Evolutionary conservation across 257 asterid genomes (phyloP).

Genomic region (Solanum pinnatisectum): DNA sequence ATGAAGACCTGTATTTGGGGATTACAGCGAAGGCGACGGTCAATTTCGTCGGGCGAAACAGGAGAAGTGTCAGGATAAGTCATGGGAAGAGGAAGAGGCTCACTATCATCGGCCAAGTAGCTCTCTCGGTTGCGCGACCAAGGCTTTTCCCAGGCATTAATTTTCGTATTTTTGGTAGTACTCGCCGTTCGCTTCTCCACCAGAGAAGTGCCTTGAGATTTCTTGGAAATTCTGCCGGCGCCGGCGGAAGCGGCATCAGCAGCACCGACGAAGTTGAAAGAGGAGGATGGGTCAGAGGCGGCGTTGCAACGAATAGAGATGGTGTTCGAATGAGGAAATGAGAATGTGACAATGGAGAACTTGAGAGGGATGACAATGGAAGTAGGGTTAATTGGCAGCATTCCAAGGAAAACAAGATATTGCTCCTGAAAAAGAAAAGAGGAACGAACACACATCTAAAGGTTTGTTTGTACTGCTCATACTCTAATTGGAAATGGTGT

Average conservation of each 20-base stretch:
- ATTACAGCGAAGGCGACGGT: conserved; percentile 64
- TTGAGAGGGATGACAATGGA: neutral
- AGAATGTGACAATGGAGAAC: neutral
- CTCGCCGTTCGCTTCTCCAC: neutral
- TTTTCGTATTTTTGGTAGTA: conserved; percentile 17
- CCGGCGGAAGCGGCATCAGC: neutral
- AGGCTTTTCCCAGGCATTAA: conserved; percentile 42
- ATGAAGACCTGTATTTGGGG: conserved; percentile 45
- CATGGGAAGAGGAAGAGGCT: conserved; percentile 79
- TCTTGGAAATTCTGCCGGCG: neutral
- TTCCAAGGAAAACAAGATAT: neutral
- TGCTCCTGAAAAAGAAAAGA: too few species aligned
- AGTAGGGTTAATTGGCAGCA: neutral
- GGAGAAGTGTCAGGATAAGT: conserved; percentile 57
- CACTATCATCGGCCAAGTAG: conserved; percentile 50
- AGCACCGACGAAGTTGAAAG: neutral
- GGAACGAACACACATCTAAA: too few species aligned
- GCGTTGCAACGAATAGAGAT: neutral
- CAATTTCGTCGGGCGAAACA: conserved; percentile 51
- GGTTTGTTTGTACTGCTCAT: too few species aligned
- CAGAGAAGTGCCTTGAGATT: neutral
- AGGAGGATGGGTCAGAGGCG: neutral
- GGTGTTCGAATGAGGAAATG: neutral
- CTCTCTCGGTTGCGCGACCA: conserved; percentile 80
- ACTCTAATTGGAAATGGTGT: too few species aligned